Conservation (phyloP, 2,329 filamentous ascomycete genomes). For the Colletotrichum coccodes region DNA sequence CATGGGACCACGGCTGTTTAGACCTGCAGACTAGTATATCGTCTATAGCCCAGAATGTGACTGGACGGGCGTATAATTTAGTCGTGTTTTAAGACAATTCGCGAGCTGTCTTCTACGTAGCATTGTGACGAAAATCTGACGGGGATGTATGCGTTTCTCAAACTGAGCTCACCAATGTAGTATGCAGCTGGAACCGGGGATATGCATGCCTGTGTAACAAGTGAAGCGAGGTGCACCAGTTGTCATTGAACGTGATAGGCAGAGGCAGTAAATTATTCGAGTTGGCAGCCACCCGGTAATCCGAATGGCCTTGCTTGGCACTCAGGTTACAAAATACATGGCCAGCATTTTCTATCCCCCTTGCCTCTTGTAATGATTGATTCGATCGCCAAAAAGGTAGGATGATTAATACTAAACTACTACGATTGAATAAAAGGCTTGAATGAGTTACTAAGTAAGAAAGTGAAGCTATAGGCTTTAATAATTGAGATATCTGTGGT, state of each 20-base stretch:
- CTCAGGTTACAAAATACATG: no score
- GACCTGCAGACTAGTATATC: constrained; percentile 28
- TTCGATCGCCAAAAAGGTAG: no score
- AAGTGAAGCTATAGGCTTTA: no score
- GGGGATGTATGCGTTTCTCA: no score
- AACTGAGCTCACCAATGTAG: background rate
- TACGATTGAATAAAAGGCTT: no score
- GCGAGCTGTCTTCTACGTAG: background rate
- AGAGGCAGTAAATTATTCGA: background rate
- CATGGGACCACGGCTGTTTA: constrained; percentile 20
- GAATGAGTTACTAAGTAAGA: no score
- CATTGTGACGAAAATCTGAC: background rate
- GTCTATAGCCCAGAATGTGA: constrained; percentile 5
- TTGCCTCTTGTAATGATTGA: no score
- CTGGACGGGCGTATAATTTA: constrained; percentile 16
- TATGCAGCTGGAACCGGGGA: background rate
- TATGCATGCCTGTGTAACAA: background rate
- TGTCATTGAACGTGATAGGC: background rate
- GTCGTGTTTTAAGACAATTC: background rate
- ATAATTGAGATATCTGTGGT: no score
- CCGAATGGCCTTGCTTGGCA: background rate
- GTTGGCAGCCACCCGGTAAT: background rate
- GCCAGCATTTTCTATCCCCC: no score
- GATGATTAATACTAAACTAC: no score
- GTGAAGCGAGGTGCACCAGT: background rate